Conservation (phyloP, 1,284 basidiomycete species). For the Exobasidium rhododendri region DNA sequence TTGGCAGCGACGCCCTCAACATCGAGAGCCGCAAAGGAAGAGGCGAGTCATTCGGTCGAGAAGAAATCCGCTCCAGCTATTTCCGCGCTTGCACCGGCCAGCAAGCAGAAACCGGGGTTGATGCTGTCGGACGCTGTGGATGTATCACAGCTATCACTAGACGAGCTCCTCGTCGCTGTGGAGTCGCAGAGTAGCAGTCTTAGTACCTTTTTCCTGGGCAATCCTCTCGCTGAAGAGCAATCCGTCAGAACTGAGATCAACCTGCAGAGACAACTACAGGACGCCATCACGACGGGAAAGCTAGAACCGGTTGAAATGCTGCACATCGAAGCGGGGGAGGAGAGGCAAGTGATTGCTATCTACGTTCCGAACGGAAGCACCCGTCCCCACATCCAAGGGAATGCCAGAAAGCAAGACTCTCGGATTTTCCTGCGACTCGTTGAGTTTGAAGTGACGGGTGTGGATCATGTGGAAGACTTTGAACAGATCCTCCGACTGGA, state of each 20-base stretch:
- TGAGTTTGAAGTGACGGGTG: conserved; percentile 51
- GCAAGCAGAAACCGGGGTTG: conserved; percentile 40
- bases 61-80: conserved; percentile 34
- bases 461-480: conserved; percentile 35
- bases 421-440: conserved; percentile 58
- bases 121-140: conserved; percentile 49
- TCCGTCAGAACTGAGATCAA: conserved; percentile 58
- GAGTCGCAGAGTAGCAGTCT: conserved; percentile 57
- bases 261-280: conserved; percentile 56
- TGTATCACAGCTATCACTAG: conserved; percentile 56
- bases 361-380: conserved; percentile 59
- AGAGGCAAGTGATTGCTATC: conserved; percentile 57
- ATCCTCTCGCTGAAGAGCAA: conserved; percentile 58
- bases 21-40: background rate
- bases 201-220: conserved; percentile 54
- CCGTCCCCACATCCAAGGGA: conserved; percentile 57
- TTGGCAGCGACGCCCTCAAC: background rate
- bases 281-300: conserved; percentile 53
- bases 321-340: conserved; percentile 50
- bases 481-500: conserved; percentile 45
- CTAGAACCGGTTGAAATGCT: conserved; percentile 56
- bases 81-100: conserved; percentile 24
- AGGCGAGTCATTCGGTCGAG: background rate
- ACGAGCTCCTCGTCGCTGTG: conserved; percentile 57
- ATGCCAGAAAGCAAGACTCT: conserved; percentile 59